Conservation (phyloP, 2,329 filamentous ascomycete species). For the Beauveria australis region DNA sequence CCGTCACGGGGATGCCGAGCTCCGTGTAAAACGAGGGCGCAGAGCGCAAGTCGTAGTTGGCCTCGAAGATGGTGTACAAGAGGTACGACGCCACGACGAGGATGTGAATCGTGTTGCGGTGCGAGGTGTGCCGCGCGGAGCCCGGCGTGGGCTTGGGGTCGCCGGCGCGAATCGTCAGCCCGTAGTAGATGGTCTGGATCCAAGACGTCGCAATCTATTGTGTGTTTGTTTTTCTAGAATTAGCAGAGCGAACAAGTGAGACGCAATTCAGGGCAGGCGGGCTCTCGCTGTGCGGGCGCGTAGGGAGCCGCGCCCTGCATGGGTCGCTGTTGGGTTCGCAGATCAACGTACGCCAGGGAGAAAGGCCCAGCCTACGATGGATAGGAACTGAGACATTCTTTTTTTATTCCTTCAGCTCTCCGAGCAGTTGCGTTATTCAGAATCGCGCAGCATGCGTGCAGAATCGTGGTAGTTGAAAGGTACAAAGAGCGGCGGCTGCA, state of each 20-base stretch:
- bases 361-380: slow-evolving; percentile 49
- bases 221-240: not conserved
- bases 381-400: slow-evolving; percentile 44
- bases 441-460: not conserved
- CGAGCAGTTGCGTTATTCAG: not conserved
- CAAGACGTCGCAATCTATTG: slow-evolving; percentile 66
- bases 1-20: slow-evolving; percentile 60
- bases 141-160: slow-evolving; percentile 68
- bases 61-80: slow-evolving; percentile 85
- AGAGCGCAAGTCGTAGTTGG: slow-evolving; percentile 68
- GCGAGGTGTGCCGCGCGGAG: slow-evolving; percentile 57
- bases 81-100: slow-evolving; percentile 78
- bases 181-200: slow-evolving; percentile 76
- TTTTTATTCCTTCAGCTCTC: not conserved
- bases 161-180: slow-evolving; percentile 81
- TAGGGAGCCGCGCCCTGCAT: not conserved
- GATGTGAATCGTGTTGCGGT: slow-evolving; percentile 77
- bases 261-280: no score
- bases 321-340: not conserved
- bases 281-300: not conserved
- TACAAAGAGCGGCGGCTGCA: not conserved
- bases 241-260: not conserved
- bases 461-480: not conserved
- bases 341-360: slow-evolving; percentile 39
- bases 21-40: slow-evolving; percentile 71